phyloP scores from a whole-genome alignment of 2,329 filamentous ascomycete species.

The Rutstroemia sp. region DNA sequence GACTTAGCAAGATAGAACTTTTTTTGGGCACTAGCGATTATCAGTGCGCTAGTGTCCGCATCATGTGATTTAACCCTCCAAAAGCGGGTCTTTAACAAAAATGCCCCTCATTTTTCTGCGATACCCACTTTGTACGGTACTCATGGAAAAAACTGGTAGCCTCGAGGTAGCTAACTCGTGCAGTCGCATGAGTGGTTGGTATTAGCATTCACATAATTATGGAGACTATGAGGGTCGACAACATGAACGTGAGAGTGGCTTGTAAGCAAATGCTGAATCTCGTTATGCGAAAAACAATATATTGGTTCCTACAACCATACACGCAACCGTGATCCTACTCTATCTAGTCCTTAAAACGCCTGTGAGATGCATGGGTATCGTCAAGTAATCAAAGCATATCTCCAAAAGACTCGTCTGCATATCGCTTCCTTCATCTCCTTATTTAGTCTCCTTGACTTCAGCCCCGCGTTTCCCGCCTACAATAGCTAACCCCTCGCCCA shows the following conservation, averaged over 20 bases:
- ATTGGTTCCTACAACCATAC: too few species aligned
- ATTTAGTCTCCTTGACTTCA: background rate
- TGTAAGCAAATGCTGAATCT: too few species aligned
- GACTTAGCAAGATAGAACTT: background rate
- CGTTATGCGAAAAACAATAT: too few species aligned
- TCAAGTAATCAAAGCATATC: background rate
- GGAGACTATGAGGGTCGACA: too few species aligned
- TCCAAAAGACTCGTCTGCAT: background rate
- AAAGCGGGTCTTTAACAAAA: too few species aligned
- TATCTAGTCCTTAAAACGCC: background rate
- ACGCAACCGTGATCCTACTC: background rate
- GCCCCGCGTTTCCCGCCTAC: conserved; percentile 29
- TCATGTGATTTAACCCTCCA: background rate
- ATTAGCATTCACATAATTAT: too few species aligned
- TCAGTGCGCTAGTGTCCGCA: background rate
- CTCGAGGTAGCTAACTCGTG: too few species aligned
- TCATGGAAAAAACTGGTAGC: too few species aligned
- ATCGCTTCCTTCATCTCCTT: background rate
- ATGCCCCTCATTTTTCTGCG: too few species aligned
- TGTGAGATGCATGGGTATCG: background rate
- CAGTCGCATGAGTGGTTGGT: too few species aligned
- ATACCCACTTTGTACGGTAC: too few species aligned
- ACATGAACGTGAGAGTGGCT: too few species aligned
- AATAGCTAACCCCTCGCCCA: conserved; percentile 44
- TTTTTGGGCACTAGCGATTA: background rate